Base-by-base conservation (phyloP, 208 protist species). In the Naegleria fowleri region DNA sequence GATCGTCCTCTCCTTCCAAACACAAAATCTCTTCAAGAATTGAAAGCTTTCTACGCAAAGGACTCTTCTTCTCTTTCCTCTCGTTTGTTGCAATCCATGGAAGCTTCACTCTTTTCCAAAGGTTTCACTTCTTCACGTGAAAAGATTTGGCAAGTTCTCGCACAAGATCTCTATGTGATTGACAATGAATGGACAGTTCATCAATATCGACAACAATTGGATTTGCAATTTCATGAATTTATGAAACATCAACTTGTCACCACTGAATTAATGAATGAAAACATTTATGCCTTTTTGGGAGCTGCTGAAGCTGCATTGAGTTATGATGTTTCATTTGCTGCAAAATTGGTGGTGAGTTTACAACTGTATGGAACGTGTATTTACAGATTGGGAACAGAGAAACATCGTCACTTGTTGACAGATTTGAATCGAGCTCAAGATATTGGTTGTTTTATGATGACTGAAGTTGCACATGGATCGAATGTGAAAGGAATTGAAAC, bases 321-420 rank as follows among this genome's bases (percentile, higher is more conserved):
- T 29, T 67, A 67, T 67, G 55, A 67, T 67, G 22, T 29, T 29
- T 67, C 55, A 67, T 67, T 67, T 29, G 22, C 55, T 67, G 55
- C 55, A 1, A 29, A 15, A 29, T 7, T 89, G 15, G 90, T 39
- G 3, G 91, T 93, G 39, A 92, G 95, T 75, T 95, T 96, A 83
- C 95, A 95, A 83, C 91, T 96, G 16, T 96, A 95, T 92, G 95
- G 94, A 55, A 94, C 94, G 39, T 94, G 95, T 39, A 93, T 96
- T 55, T 83, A 96, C 5, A 96, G 95, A 58, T 90, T 96, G 16
- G 95, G 95, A 79, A 96, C 94, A 5, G 93, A 95, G 59, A 90
- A 90, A 52, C 94, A 96, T 92, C 95, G 96, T 89, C 29, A 92
- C 25, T 40, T 48, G 36, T 95, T 96, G 22, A 90, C 94, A 29